phyloP scores from a whole-genome alignment of 2,329 filamentous ascomycete genomes.

The Alternaria sp. region DNA sequence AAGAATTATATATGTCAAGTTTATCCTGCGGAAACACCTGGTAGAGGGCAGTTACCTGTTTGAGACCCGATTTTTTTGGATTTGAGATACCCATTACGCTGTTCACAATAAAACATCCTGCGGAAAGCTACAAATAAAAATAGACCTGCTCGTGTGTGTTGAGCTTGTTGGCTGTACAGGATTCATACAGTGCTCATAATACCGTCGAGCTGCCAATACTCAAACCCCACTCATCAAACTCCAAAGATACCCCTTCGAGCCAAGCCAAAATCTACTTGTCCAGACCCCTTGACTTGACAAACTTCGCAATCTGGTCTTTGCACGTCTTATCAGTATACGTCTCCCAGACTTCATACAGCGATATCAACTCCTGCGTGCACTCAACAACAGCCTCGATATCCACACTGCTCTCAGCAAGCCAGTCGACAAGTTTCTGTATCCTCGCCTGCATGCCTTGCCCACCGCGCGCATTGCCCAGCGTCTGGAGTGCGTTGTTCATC shows the following conservation, averaged over 20 bases:
- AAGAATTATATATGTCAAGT: neutral
- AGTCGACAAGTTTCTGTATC: conserved; percentile 73
- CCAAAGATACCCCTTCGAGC: conserved; percentile 3
- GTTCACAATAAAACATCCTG: no score
- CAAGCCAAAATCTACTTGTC: conserved; percentile 56
- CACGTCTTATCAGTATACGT: conserved; percentile 69
- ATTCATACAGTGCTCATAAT: neutral
- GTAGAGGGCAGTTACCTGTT: no score
- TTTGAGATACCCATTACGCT: no score
- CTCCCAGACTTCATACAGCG: conserved; percentile 81
- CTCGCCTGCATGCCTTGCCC: conserved; percentile 56
- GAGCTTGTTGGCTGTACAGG: neutral
- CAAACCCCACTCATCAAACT: neutral
- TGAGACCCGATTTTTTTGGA: no score
- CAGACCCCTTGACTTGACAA: conserved; percentile 65
- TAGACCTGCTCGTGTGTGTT: neutral
- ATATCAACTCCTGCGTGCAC: conserved; percentile 89
- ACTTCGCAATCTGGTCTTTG: conserved; percentile 67
- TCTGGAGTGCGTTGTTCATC: conserved; percentile 48
- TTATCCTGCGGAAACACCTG: neutral
- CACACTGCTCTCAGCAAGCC: conserved; percentile 84
- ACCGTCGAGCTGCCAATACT: neutral
- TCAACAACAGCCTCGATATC: conserved; percentile 87
- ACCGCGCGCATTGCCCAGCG: conserved; percentile 40
- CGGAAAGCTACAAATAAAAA: neutral